Base-by-base conservation (phyloP, 768 basidiomycete genomes). In the Boletus reticulatus region DNA sequence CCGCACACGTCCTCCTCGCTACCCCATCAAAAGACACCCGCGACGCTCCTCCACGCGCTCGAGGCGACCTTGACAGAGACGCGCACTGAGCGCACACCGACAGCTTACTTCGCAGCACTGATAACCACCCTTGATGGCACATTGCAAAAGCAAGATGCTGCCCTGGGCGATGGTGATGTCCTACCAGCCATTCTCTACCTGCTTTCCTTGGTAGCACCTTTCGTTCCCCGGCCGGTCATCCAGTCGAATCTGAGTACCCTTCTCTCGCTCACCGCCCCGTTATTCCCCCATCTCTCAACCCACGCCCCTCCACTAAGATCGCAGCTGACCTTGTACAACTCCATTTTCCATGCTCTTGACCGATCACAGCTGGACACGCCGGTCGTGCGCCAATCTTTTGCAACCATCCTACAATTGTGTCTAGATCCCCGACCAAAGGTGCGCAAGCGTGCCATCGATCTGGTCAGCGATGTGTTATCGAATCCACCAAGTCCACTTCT, bases 61-160 rank as follows among this genome's bases (percentile, higher is more conserved):
- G 96, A 98, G 72, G 80, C 84, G 16, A 92, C 87, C 39, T 82
- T 87, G 62, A 74, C 79, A 61, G 89, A 92, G 63, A 86, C 88
- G 63, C 76, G 75, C 57, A 78, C 86, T 9, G 85, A 88, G 50
- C 73, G 75, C 39, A 80, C 88, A 9, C 80, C 95, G 8, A 94
- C 93, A 1, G 96, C 97, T 31, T 98, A 98, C 76, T 97, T 95
- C 72, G 92, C 94, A n/a, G 88, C 90, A 4, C 78, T 96, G 55
- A 76, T 92, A 47, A 93, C 92, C 13, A 89, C 91, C 9, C 79
- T 96, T 31, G 89, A 92, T 64, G 84, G 87, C 55, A 85, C 87
- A 12, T 71, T 93, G 24, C 84, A 85, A 73, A 86, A 80, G 67
- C 79, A 76, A 63, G 79, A 78, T 62, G 63, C 68, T 52, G 59